Base-by-base conservation (phyloP, 2,329 filamentous ascomycete species). In the Aureobasidium sp. region DNA sequence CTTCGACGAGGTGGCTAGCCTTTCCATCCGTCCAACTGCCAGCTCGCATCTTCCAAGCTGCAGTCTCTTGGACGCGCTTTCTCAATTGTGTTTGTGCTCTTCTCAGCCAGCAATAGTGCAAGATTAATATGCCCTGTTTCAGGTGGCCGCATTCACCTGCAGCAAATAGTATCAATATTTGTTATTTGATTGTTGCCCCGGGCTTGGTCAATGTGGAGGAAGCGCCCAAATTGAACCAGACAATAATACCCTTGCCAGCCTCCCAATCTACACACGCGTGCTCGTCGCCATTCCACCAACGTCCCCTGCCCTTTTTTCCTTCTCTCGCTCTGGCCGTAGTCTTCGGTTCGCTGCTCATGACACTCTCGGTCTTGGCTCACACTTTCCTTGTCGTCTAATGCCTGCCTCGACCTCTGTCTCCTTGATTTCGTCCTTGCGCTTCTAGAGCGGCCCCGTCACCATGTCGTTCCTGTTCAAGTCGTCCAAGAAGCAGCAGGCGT, bases 401-500 rank as follows among this genome's bases (percentile, higher is more conserved):
- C 34, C 40, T 42, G 35, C 42, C 40, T 47, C 32, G 22, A 21
- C 27, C 32, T 32, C 41, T 47, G 41, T 16, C 34, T 16, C 52
- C 22, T 30, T 34, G 22, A 34, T 24, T 11, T 34, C 21, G 22
- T 37, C 32, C 29, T 40, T 17, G 47, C 53, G 44, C 37, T 32
- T n/a, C 45, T 49, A 55, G 30, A 51, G 54, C 54, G 47, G 16
- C 19, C 35, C 34, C 16, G 34, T 30, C 24, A 54, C 30, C 29
- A 75, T 78, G 75, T 76, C 74, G 59, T 78, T 78, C 64, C 70
- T 78, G 55, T 78, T 78, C 62, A 74, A 75, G 56, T 75, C 74
- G 62, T 67, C 66, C 56, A 68, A 68, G 56, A 69, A 68, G 59
- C 63, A 61, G 45, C 59, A 56, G 42, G 56, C 61, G 58, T 68